phyloP scores from a whole-genome alignment of 306 rosid species.

The Trifolium repens region DNA sequence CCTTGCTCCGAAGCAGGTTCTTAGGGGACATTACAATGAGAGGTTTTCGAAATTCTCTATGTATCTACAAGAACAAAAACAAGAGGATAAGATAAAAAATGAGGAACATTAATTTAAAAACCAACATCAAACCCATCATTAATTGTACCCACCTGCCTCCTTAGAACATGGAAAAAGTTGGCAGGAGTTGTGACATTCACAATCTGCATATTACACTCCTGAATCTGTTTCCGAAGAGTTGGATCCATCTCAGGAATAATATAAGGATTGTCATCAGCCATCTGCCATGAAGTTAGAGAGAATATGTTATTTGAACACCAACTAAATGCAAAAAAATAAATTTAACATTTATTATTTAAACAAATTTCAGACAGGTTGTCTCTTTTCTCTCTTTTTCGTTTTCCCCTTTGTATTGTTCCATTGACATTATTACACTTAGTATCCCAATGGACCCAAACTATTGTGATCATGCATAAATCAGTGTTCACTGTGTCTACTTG shows the following conservation, averaged over 20 bases:
- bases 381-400: too few relatives aligned
- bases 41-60: slow-evolving; percentile 95
- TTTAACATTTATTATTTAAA: not conserved
- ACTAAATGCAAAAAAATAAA: not conserved
- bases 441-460: slow-evolving; percentile 9
- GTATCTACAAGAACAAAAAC: slow-evolving; percentile 55
- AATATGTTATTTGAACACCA: slow-evolving; percentile 10
- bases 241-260: slow-evolving; percentile 98
- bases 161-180: slow-evolving; percentile 93
- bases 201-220: slow-evolving; percentile 98
- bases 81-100: slow-evolving; percentile 37
- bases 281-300: slow-evolving; percentile 62
- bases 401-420: too few relatives aligned
- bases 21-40: slow-evolving; percentile 96
- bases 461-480: slow-evolving; percentile 8
- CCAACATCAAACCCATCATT: slow-evolving; percentile 30
- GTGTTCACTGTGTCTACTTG: not conserved
- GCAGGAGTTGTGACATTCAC: slow-evolving; percentile 98
- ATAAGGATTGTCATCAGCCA: slow-evolving; percentile 94
- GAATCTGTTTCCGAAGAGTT: slow-evolving; percentile 90
- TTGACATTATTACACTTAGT: not conserved
- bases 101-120: not conserved
- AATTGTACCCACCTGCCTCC: slow-evolving; percentile 79
- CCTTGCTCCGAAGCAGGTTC: slow-evolving; percentile 90
- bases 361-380: not conserved